phyloP scores from a whole-genome alignment of 176 grass and related monocot species.

The Zizania latifolia region DNA sequence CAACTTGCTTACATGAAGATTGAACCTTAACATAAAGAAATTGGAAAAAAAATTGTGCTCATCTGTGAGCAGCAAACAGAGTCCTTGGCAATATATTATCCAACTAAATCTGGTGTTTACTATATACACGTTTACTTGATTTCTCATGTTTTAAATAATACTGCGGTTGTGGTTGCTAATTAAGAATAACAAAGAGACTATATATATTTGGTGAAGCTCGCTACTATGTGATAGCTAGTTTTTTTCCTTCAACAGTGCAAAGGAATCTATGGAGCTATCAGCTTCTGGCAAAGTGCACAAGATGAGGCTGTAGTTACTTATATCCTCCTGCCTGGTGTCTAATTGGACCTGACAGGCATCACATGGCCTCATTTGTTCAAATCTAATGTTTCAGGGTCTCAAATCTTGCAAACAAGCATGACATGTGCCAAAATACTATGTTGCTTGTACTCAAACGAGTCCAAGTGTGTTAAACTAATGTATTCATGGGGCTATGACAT shows the following conservation, averaged over 20 bases:
- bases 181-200: neutral
- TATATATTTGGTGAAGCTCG: neutral
- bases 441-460: constrained; percentile 11
- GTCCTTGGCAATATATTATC: neutral
- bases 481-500: constrained; percentile 18
- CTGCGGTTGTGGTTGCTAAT: neutral
- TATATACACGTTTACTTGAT: constrained; percentile 5
- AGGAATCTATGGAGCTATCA: constrained; percentile 18
- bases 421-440: constrained; percentile 22
- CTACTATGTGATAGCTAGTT: neutral
- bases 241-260: neutral
- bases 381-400: constrained; percentile 29
- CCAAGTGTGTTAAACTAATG: constrained; percentile 6
- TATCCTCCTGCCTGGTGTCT: neutral
- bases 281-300: neutral
- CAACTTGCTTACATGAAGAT: neutral
- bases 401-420: constrained; percentile 39
- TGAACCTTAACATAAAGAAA: neutral
- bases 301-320: constrained; percentile 12
- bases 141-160: neutral
- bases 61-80: constrained; percentile 6
- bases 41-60: neutral
- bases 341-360: constrained; percentile 11
- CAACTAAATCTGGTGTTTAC: neutral
- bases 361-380: constrained; percentile 34